Evolutionary conservation across 352 stramenopile genomes (phyloP).

Genomic region (Globisporangium takayamanum): DNA sequence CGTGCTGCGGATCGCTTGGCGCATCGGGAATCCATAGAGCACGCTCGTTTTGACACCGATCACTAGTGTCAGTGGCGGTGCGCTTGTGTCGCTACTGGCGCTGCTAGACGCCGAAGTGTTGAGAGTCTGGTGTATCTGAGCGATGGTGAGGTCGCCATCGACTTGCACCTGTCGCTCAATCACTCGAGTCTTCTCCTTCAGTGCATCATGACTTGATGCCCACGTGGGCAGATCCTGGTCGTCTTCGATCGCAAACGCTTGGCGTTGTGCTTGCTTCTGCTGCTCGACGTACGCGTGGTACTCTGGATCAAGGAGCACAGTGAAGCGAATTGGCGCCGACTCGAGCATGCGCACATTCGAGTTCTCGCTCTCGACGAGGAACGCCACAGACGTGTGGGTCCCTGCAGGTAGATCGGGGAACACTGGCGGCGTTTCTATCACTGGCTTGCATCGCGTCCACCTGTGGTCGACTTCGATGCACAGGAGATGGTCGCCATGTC

Average conservation of each 20-base stretch:
- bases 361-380: background rate
- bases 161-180: background rate
- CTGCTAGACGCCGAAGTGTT: background rate
- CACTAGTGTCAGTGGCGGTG: constrained; percentile 15
- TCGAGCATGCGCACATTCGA: background rate
- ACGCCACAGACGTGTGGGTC: constrained; percentile 4
- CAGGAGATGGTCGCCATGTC: background rate
- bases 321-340: constrained; percentile 5
- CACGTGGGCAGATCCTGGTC: constrained; percentile 11
- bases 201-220: background rate
- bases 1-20: constrained; percentile 35
- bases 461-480: constrained; percentile 8
- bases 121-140: background rate
- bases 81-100: background rate
- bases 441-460: background rate
- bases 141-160: background rate
- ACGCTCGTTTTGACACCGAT: constrained; percentile 48
- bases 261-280: background rate
- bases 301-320: background rate
- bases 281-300: constrained; percentile 2
- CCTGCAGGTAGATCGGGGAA: constrained; percentile 1
- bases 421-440: background rate
- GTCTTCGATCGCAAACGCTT: background rate
- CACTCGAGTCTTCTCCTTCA: background rate
- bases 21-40: constrained; percentile 20